Evolutionary conservation across 2,329 filamentous ascomycete genomes (phyloP).

Genomic region (Aspergillus uvarum): DNA sequence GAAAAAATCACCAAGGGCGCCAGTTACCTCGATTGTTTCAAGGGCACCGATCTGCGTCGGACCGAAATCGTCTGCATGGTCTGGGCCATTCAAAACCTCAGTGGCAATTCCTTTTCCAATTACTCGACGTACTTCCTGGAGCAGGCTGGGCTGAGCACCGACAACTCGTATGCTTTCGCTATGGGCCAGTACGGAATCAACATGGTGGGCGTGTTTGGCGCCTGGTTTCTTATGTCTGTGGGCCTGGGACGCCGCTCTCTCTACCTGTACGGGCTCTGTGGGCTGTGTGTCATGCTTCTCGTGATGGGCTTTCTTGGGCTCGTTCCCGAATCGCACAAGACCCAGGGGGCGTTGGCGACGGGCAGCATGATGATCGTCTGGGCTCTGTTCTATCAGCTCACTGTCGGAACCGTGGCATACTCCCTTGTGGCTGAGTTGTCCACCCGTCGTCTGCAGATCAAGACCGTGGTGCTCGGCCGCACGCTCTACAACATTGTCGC

Average conservation of each 20-base stretch:
- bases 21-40: slow-evolving; percentile 80
- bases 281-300: slow-evolving; percentile 73
- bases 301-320: slow-evolving; percentile 82
- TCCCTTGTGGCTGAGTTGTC: slow-evolving; percentile 84
- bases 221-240: slow-evolving; percentile 75
- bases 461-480: slow-evolving; percentile 83
- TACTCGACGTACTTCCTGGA: slow-evolving; percentile 63
- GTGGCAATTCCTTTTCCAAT: slow-evolving; percentile 63
- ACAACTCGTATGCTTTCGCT: slow-evolving; percentile 56
- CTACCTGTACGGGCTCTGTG: slow-evolving; percentile 73
- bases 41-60: slow-evolving; percentile 71
- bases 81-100: slow-evolving; percentile 65
- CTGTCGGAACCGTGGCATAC: slow-evolving; percentile 86
- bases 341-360: slow-evolving; percentile 69
- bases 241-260: slow-evolving; percentile 74
- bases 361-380: slow-evolving; percentile 82
- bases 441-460: slow-evolving; percentile 79
- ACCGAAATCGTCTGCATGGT: slow-evolving; percentile 71
- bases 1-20: slow-evolving; percentile 71
- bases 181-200: slow-evolving; percentile 65
- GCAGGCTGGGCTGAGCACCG: slow-evolving; percentile 54
- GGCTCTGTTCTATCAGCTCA: slow-evolving; percentile 81
- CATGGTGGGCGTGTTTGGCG: slow-evolving; percentile 76
- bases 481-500: slow-evolving; percentile 78
- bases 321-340: slow-evolving; percentile 60